phyloP scores from a whole-genome alignment of 257 asterid species.

The Coffea canephora region DNA sequence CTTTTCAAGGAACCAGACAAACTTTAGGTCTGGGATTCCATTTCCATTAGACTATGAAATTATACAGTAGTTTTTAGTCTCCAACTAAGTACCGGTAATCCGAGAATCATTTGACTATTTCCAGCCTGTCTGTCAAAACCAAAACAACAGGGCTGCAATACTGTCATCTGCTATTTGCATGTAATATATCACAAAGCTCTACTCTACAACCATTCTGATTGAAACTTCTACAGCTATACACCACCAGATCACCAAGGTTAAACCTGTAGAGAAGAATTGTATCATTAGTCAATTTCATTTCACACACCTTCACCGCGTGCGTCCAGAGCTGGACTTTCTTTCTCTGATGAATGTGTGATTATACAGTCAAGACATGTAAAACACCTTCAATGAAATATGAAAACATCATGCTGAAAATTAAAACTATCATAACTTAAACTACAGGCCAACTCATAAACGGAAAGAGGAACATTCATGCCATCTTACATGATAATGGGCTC shows the following conservation, averaged over 20 bases:
- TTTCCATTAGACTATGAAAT: background rate
- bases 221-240: conserved; percentile 1
- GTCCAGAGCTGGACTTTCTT: too few species aligned
- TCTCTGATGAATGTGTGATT: too few species aligned
- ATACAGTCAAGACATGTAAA: too few species aligned
- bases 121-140: conserved; percentile 1
- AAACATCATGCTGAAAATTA: background rate
- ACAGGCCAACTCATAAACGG: background rate
- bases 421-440: background rate
- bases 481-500: too few species aligned
- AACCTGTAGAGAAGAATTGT: background rate
- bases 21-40: background rate
- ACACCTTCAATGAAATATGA: background rate
- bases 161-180: conserved; percentile 1
- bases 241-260: conserved; percentile 10
- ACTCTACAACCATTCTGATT: conserved; percentile 7
- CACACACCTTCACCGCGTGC: background rate
- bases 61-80: background rate
- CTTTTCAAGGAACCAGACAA: background rate
- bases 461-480: too few species aligned
- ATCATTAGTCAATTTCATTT: background rate
- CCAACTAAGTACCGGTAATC: background rate
- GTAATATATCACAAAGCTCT: background rate
- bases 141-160: conserved; percentile 13
- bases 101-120: background rate